Conservation (phyloP, 495 filamentous ascomycete genomes). For the Cenococcum geophilum region DNA sequence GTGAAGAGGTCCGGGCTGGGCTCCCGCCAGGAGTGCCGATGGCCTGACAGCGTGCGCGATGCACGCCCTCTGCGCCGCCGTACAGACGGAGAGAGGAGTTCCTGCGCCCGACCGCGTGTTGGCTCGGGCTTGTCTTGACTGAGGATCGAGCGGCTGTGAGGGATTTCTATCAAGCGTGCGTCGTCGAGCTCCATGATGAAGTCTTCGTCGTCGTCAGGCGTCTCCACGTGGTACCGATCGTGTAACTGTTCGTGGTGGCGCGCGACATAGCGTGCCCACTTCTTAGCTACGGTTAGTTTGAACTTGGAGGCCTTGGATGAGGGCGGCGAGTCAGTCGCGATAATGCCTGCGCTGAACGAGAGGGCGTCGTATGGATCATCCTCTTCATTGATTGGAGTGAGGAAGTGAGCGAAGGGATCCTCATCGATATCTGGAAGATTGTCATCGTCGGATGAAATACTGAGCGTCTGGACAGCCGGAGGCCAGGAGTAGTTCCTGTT, state of each 20-base stretch:
- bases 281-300: slow-evolving; percentile 25
- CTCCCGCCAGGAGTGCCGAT: slow-evolving; percentile 40
- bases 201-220: slow-evolving; percentile 17
- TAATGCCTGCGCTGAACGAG: slow-evolving; percentile 35
- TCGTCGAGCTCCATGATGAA: slow-evolving; percentile 31
- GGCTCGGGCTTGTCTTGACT: slow-evolving; percentile 29
- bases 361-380: slow-evolving; percentile 34
- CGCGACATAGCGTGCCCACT: slow-evolving; percentile 33
- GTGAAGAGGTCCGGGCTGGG: slow-evolving; percentile 41
- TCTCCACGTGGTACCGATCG: slow-evolving; percentile 25
- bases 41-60: slow-evolving; percentile 35
- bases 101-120: slow-evolving; percentile 32
- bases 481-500: slow-evolving; percentile 37
- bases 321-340: slow-evolving; percentile 13
- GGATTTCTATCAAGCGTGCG: slow-evolving; percentile 19
- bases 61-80: slow-evolving; percentile 16
- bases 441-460: slow-evolving; percentile 15
- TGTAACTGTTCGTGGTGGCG: slow-evolving; percentile 28
- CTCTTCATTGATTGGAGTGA: slow-evolving; percentile 38
- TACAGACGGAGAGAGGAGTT: slow-evolving; percentile 15
- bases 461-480: slow-evolving; percentile 22
- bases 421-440: slow-evolving; percentile 35
- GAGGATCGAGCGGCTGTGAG: slow-evolving; percentile 22
- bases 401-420: slow-evolving; percentile 41
- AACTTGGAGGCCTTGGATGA: slow-evolving; percentile 30